Percentiles rank a stretch among this genome's conserved stretches.
Conservation (phyloP, 176 grass and related monocot genomes). For the sorghum (Sorghum bicolor) region DNA sequence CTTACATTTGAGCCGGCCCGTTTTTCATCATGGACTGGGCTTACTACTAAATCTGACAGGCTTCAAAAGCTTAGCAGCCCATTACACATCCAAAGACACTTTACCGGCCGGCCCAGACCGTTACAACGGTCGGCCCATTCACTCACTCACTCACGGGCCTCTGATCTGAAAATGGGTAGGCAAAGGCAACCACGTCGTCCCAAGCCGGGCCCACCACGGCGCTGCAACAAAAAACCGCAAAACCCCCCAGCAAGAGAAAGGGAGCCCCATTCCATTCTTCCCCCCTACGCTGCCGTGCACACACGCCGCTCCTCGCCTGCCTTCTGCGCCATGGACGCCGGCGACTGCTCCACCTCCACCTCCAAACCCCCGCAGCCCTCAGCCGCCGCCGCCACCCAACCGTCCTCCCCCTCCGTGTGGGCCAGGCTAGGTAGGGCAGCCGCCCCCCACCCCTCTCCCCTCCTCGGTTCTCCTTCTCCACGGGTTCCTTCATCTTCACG, state of each 20-base stretch:
- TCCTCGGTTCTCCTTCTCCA: background rate
- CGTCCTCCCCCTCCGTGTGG: slow-evolving; percentile 21
- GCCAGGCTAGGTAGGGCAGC: slow-evolving; percentile 72
- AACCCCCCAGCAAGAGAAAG: background rate
- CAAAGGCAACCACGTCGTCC: too few species aligned
- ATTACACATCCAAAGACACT: background rate
- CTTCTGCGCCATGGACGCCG: slow-evolving; percentile 50
- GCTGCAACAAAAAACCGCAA: background rate
- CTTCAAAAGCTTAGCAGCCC: background rate
- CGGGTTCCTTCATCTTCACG: slow-evolving; percentile 24
- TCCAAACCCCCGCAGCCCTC: background rate
- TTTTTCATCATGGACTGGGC: background rate
- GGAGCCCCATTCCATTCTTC: background rate
- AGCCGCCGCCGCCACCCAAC: background rate
- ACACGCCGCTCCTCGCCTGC: background rate
- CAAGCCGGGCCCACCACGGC: background rate
- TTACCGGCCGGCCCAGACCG: background rate
- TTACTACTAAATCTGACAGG: background rate
- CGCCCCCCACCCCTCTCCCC: background rate
- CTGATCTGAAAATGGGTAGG: background rate
- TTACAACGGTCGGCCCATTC: background rate
- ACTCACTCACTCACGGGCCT: background rate
- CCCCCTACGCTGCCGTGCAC: background rate
- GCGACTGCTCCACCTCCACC: slow-evolving; percentile 71
- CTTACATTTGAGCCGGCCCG: background rate